Evolutionary conservation across 805 yeast genomes (phyloP).

Genomic region (Saccharomycopsis lassenensis): DNA sequence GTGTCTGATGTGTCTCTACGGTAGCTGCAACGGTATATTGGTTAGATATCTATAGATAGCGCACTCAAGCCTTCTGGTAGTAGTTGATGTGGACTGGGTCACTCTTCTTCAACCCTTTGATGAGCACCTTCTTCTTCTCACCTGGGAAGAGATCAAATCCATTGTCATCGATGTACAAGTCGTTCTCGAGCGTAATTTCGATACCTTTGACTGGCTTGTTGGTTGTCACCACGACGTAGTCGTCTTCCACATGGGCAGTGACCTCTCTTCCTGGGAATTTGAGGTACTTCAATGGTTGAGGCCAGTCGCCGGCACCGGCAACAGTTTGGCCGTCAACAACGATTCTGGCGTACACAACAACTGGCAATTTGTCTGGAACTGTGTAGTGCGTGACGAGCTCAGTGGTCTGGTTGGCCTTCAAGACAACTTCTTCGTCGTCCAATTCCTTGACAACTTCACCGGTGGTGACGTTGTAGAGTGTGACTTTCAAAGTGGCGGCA

Average conservation of each 20-base stretch:
- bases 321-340: slow-evolving; percentile 14
- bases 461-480: slow-evolving; percentile 24
- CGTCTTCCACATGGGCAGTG: slow-evolving; percentile 20
- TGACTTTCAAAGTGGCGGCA: slow-evolving; percentile 22
- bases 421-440: neutral
- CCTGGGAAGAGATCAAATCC: slow-evolving; percentile 40
- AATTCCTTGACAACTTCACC: slow-evolving; percentile 24
- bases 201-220: slow-evolving; percentile 36
- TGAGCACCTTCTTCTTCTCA: slow-evolving; percentile 18
- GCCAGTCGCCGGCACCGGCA: slow-evolving; percentile 35
- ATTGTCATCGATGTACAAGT: slow-evolving; percentile 29
- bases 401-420: neutral
- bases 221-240: slow-evolving; percentile 22
- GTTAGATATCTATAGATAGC: no score
- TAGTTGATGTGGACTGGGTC: slow-evolving; percentile 4
- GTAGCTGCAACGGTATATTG: no score
- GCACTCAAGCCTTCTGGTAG: slow-evolving; percentile 3
- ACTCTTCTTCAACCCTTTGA: slow-evolving; percentile 5
- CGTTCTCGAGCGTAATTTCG: slow-evolving; percentile 22
- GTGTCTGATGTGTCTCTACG: no score
- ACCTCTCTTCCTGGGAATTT: slow-evolving; percentile 20
- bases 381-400: neutral
- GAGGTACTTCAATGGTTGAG: slow-evolving; percentile 25
- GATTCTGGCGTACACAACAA: neutral
- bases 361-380: no score